A percentile compares a stretch with the other conserved stretches of the same genome.
phyloP scores from a whole-genome alignment of 768 basidiomycete genomes.

The Cubamyces sp. region DNA sequence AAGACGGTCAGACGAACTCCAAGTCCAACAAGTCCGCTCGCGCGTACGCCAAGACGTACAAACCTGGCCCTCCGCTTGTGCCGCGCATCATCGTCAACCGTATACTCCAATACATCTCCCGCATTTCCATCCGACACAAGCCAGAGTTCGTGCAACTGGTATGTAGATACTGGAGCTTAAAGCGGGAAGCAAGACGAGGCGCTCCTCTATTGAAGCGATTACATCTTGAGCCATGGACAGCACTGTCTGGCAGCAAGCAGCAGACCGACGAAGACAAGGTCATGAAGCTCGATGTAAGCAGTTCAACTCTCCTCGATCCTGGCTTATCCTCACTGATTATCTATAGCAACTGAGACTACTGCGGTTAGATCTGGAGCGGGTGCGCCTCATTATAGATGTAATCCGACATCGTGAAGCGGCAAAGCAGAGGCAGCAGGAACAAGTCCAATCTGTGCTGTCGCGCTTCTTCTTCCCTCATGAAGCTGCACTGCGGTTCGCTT shows the following conservation, averaged over 20 bases:
- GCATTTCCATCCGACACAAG: slow-evolving; percentile 75
- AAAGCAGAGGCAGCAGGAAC: slow-evolving; percentile 71
- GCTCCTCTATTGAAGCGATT: slow-evolving; percentile 92
- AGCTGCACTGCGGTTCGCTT: slow-evolving; percentile 57
- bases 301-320: neutral
- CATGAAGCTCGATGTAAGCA: slow-evolving; percentile 77
- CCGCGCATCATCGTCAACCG: slow-evolving; percentile 83
- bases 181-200: slow-evolving; percentile 89
- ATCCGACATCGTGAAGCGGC: slow-evolving; percentile 79
- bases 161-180: slow-evolving; percentile 96
- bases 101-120: slow-evolving; percentile 73
- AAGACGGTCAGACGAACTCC: slow-evolving; percentile 14
- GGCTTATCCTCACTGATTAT: slow-evolving; percentile 33
- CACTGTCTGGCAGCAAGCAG: slow-evolving; percentile 60
- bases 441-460: slow-evolving; percentile 68
- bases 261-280: slow-evolving; percentile 84
- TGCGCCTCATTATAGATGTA: slow-evolving; percentile 67
- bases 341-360: slow-evolving; percentile 61
- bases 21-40: slow-evolving; percentile 78
- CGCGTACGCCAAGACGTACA: slow-evolving; percentile 91
- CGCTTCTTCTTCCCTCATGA: slow-evolving; percentile 70
- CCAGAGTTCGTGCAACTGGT: slow-evolving; percentile 73
- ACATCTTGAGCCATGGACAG: slow-evolving; percentile 98
- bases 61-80: slow-evolving; percentile 90
- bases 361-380: slow-evolving; percentile 74